Conservation (phyloP, 2,329 filamentous ascomycete species). For the Ophiostoma fasciatum region DNA sequence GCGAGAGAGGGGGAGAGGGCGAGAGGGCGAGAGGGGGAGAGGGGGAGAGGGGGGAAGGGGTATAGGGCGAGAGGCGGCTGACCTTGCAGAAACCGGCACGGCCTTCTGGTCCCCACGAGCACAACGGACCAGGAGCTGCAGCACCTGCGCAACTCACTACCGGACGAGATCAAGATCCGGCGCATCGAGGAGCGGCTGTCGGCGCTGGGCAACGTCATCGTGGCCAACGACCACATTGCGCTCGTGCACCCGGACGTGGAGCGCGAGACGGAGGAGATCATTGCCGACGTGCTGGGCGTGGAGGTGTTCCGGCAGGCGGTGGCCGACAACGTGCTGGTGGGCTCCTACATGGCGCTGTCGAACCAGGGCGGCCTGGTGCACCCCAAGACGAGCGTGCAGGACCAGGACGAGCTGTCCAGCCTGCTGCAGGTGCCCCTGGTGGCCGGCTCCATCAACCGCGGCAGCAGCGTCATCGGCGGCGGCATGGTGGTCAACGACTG, state of each 20-base stretch:
- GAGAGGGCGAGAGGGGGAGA: no score
- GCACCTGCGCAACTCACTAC: conserved; percentile 88
- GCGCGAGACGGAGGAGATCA: conserved; percentile 96
- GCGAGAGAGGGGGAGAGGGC: no score
- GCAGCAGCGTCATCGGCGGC: conserved; percentile 86
- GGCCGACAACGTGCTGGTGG: conserved; percentile 91
- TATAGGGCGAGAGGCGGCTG: no score
- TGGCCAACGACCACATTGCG: conserved; percentile 90
- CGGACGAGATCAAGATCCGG: conserved; percentile 85
- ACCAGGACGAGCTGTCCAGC: conserved; percentile 92
- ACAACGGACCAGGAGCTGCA: conserved; percentile 97
- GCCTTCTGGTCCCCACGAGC: conserved; percentile 86
- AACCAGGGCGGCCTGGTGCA: conserved; percentile 96
- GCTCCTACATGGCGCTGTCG: conserved; percentile 88
- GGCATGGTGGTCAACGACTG: conserved; percentile 97
- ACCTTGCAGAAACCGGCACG: conserved; percentile 81
- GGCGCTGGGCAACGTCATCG: conserved; percentile 93
- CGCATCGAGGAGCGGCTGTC: conserved; percentile 95
- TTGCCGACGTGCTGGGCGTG: conserved; percentile 82
- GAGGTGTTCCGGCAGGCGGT: conserved; percentile 91
- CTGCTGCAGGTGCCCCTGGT: conserved; percentile 92
- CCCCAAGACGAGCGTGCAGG: conserved; percentile 90
- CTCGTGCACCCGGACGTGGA: conserved; percentile 93
- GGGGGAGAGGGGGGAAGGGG: no score
- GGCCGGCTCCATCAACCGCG: conserved; percentile 84